Percentiles rank a stretch among this genome's conserved stretches.
Conservation (phyloP, 306 rosid species). For the Prunus salicina region DNA sequence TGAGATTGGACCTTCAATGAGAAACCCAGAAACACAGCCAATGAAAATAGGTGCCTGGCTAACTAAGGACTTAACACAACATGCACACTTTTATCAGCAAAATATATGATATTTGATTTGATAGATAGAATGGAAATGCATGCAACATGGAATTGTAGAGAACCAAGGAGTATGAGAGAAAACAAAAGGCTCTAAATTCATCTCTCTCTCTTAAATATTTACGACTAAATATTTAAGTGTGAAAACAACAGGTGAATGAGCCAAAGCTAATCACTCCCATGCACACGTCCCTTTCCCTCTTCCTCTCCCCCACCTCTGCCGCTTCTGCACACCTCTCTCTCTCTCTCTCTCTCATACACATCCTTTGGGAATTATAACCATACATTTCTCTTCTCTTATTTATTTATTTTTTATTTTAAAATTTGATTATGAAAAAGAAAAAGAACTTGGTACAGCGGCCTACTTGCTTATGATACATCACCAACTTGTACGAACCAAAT, state of each 20-base stretch:
- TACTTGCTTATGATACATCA: slow-evolving; percentile 12
- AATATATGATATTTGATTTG: slow-evolving; percentile 3
- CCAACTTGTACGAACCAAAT: slow-evolving; percentile 22
- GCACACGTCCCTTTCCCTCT: slow-evolving; percentile 92
- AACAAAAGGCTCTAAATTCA: slow-evolving; percentile 25
- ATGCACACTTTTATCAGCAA: slow-evolving; percentile 18
- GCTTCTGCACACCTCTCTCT: slow-evolving; percentile 38
- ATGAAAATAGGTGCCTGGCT: neutral
- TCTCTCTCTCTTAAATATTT: slow-evolving; percentile 5
- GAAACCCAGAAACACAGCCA: neutral
- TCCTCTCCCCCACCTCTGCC: slow-evolving; percentile 61
- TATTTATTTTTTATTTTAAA: neutral
- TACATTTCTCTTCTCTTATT: slow-evolving; percentile 22
- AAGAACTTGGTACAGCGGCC: slow-evolving; percentile 1
- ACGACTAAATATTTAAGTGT: slow-evolving; percentile 35
- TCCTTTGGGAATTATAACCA: slow-evolving; percentile 59
- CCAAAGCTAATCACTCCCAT: slow-evolving; percentile 84
- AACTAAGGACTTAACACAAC: neutral
- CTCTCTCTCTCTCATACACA: slow-evolving; percentile 14
- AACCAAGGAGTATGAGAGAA: slow-evolving; percentile 37
- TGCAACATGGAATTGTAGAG: slow-evolving; percentile 65
- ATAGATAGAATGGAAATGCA: slow-evolving; percentile 9
- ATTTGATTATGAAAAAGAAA: neutral
- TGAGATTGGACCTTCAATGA: neutral
- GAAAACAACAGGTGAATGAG: slow-evolving; percentile 82